A percentile compares a stretch with the other conserved stretches of the same genome.
These are phyloP conservation scores for Ophiostoma populinum DNA, from an alignment of 2,329 filamentous ascomycete species.

Conservation along the genomic window DNA sequence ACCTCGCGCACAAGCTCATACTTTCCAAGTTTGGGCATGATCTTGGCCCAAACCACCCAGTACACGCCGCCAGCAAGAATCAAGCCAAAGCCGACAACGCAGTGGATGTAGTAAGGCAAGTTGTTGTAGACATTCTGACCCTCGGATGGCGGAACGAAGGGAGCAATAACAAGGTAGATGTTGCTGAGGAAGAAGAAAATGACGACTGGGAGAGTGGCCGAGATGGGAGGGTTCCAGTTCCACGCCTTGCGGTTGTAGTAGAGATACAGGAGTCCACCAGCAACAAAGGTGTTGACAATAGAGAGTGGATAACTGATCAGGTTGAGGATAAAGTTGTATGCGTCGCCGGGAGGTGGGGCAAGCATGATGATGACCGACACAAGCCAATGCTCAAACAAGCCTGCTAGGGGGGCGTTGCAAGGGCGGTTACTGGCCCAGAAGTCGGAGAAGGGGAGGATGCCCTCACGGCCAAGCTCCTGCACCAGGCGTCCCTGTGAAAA, in stretches of 20 bases:
- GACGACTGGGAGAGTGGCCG: constrained; percentile 34
- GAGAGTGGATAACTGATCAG: constrained; percentile 48
- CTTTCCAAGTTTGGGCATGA: constrained; percentile 31
- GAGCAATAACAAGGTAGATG: constrained; percentile 41
- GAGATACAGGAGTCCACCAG: constrained; percentile 33
- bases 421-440: constrained; percentile 48
- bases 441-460: constrained; percentile 43
- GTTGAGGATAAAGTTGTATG: constrained; percentile 46
- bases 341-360: constrained; percentile 48
- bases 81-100: constrained; percentile 37
- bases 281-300: constrained; percentile 37
- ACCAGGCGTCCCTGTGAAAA: constrained; percentile 51
- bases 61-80: constrained; percentile 35
- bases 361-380: constrained; percentile 49
- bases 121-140: constrained; percentile 35
- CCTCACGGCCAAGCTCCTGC: constrained; percentile 48
- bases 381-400: constrained; percentile 45
- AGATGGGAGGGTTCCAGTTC: constrained; percentile 37
- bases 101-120: constrained; percentile 41
- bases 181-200: constrained; percentile 44
- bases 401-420: constrained; percentile 43
- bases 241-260: constrained; percentile 29
- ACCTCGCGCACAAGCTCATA: constrained; percentile 40
- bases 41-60: constrained; percentile 36
- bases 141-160: constrained; percentile 34